Evolutionary conservation across 768 basidiomycete genomes (phyloP), one percentile per base, ranked within the genome.

Genomic region (Sporobolomyces phaffii): DNA sequence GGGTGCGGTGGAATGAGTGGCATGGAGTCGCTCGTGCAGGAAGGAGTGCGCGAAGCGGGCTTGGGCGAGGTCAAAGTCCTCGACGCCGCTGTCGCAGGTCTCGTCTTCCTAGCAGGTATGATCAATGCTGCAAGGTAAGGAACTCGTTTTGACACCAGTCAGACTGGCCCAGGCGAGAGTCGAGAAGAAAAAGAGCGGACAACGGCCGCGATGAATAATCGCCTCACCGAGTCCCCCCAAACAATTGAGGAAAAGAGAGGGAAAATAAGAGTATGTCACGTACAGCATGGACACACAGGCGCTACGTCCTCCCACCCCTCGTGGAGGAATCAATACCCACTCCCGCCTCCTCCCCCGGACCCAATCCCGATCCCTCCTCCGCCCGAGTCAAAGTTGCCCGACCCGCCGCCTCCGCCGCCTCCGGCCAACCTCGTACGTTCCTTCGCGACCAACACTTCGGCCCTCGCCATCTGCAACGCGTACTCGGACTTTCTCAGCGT

Each of bases 1-100:
- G 73, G 73, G 0, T 74, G 71, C 34, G 70, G 66, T 2, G 70
- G 70, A 1, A 68, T 72, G 61, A 64, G 67, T 0, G 71, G 71
- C 0, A 72, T 72, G 71, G 71, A 72, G 52, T 17, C 8, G 28
- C 50, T 60, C 20, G 67, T 72, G 20, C 48, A 6, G n/a, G 43
- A 53, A 1, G 71, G 67, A 5, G 71, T 66, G 7, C 20, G 68
- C 13, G 66, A 65, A 28, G 64, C 63, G 10, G 71, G 71, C 0
- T 24, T 68, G 29, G 43, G 38, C 13, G 71, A 69, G 4, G 71
- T 72, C 22, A 47, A 68, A n/a, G 67, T 72, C 0, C 18, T 72
- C 24, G 71, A 72, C 14, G 71, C 59, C 0, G 59, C 67, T 0
- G n/a, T 58, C 5, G 71, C 68, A 0, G 71, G 71, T 0, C 47